Base-by-base conservation (phyloP, 352 stramenopile species). In the Thalassiosira livingstoniorum region DNA sequence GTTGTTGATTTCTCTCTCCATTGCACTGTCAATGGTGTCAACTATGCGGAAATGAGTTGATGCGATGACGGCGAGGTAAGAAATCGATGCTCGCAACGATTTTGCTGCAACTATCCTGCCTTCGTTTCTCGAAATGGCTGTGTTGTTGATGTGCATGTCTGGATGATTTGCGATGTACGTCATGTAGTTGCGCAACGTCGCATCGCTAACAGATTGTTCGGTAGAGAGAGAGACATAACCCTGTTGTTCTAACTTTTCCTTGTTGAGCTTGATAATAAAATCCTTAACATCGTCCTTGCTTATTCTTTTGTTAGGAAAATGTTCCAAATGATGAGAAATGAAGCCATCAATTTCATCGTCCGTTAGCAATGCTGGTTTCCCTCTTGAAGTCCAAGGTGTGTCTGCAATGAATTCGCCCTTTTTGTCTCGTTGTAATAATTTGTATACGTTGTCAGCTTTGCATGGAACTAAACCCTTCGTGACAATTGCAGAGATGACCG, bases 331-430 rank as follows among this genome's bases (percentile, higher is more conserved):
- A 61, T 37, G 13, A 55, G 43, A 1, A 25, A 51, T 23, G 21
- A 23, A 55, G 53, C 65, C 15, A 35, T 31, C 3, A 64, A 21
- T 45, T 21, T 43, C 21, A 65, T 31, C 1, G 42, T 42, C 2
- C 51, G 23, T 18, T 18, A 55, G 21, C 57, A 65, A 83, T 76
- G n/a, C 86, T 92, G 37, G 82, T 93, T 78, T 94, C 93, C 57
- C 95, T 67, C 77, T 95, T 94, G 75, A 95, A 94, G 81, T 95
- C 92, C 64, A 94, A 85, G 82, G 90, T 95, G 27, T 37, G 63
- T 64, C 90, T 90, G 71, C 91, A 96, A n/a, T n/a, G n/a, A n/a
- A n/a, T n/a, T n/a, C n/a, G n/a, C n/a, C n/a, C n/a, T n/a, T n/a
- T n/a, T n/a, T n/a, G n/a, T n/a, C n/a, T n/a, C n/a, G n/a, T n/a